phyloP scores from a whole-genome alignment of 1,139 yeast genomes.

The Yamadazyma conglobata region DNA sequence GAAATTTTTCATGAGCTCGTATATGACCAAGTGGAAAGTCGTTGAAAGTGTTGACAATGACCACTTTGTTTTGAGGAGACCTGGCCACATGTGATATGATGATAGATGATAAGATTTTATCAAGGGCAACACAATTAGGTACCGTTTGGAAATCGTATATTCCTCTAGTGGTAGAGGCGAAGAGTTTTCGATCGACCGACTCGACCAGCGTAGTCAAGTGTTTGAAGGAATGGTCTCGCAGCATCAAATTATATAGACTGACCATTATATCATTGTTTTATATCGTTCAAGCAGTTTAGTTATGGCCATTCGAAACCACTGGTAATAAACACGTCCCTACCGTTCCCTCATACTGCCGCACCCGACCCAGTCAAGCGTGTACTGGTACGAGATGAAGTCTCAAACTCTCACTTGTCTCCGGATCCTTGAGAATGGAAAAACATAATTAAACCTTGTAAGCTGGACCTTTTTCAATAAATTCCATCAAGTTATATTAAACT shows the following conservation, averaged over 20 bases:
- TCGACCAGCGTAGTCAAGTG: conserved; percentile 13
- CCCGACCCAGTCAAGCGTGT: too few relatives aligned
- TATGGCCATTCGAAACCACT: too few relatives aligned
- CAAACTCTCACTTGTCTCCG: too few relatives aligned
- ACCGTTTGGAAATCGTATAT: conserved; percentile 39
- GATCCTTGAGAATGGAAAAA: too few relatives aligned
- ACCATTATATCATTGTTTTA: conserved; percentile 17
- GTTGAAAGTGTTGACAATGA: conserved; percentile 30
- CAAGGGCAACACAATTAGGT: conserved; percentile 28
- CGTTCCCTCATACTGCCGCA: too few relatives aligned
- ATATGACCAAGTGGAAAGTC: conserved; percentile 30
- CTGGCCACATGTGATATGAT: conserved; percentile 27
- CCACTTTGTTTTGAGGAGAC: conserved; percentile 16
- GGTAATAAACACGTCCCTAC: too few relatives aligned
- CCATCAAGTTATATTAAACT: too few relatives aligned
- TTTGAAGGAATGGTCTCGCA: conserved; percentile 3
- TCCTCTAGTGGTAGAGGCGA: conserved; percentile 5
- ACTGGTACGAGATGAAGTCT: too few relatives aligned
- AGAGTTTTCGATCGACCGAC: conserved; percentile 13
- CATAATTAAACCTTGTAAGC: too few relatives aligned
- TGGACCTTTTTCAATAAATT: too few relatives aligned
- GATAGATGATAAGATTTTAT: conserved; percentile 21
- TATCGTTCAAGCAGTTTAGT: too few relatives aligned
- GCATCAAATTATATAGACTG: conserved; percentile 13
- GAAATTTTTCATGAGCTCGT: conserved; percentile 18